Evolutionary conservation across 805 yeast genomes (phyloP).

Genomic region (Barnettozyma pratensis): DNA sequence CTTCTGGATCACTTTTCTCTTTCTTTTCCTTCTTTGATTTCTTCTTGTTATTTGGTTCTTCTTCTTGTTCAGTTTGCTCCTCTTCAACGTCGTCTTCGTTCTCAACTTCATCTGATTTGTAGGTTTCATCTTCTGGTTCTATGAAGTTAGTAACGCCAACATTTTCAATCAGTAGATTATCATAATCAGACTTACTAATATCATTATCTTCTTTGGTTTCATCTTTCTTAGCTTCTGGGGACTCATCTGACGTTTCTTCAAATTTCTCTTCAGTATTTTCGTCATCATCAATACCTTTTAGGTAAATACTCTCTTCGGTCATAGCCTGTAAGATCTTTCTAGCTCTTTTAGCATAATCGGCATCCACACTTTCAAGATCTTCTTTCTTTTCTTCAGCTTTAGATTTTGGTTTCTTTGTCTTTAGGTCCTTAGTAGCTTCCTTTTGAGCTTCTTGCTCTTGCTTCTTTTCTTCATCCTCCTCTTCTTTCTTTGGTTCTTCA

Average conservation of each 20-base stretch:
- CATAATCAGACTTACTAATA: constrained; percentile 5
- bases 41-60: background rate
- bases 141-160: constrained; percentile 21
- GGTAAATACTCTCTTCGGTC: constrained; percentile 13
- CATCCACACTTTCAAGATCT: constrained; percentile 23
- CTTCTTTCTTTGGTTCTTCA: constrained; percentile 11
- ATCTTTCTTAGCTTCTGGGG: background rate
- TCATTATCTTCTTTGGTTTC: constrained; percentile 8
- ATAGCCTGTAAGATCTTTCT: constrained; percentile 19
- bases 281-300: constrained; percentile 20
- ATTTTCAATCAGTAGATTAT: background rate
- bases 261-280: background rate
- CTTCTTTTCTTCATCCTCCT: constrained; percentile 2
- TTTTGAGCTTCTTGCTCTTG: background rate
- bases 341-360: constrained; percentile 24
- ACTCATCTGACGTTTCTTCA: background rate
- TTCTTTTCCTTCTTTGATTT: constrained; percentile 9
- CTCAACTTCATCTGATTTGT: constrained; percentile 21
- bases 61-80: background rate
- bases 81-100: constrained; percentile 2
- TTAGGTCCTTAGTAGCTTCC: background rate
- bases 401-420: background rate
- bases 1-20: constrained; percentile 2
- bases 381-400: constrained; percentile 5
- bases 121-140: constrained; percentile 39